These are phyloP conservation scores for Cytospora chrysosperma DNA, from an alignment of 2,329 filamentous ascomycete species.

Conservation along the genomic window DNA sequence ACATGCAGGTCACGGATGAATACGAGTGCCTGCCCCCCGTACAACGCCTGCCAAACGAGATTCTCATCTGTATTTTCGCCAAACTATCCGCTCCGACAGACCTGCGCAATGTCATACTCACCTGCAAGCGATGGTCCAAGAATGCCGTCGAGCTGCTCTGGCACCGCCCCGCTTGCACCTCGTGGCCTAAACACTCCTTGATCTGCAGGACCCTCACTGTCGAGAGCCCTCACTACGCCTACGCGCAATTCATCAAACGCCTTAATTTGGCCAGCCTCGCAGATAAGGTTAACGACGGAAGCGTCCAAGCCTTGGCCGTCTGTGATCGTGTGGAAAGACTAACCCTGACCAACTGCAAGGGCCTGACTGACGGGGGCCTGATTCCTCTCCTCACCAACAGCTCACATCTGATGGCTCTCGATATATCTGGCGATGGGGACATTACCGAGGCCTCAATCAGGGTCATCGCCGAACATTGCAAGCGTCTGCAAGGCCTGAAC, in stretches of 20 bases:
- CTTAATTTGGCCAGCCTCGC: slow-evolving; percentile 83
- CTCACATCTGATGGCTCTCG: slow-evolving; percentile 78
- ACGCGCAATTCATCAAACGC: slow-evolving; percentile 86
- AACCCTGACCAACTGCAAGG: slow-evolving; percentile 85
- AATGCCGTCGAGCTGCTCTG: slow-evolving; percentile 92
- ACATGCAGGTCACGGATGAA: slow-evolving; percentile 68
- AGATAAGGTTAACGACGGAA: slow-evolving; percentile 80
- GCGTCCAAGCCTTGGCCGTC: slow-evolving; percentile 73
- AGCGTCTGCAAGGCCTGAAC: slow-evolving; percentile 86
- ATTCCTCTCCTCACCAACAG: slow-evolving; percentile 78
- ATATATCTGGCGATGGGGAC: slow-evolving; percentile 81
- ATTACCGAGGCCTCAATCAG: slow-evolving; percentile 81
- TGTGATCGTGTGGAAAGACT: slow-evolving; percentile 92
- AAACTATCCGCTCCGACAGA: slow-evolving; percentile 76
- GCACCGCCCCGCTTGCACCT: slow-evolving; percentile 90
- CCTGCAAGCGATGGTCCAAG: slow-evolving; percentile 90
- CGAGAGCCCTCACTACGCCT: slow-evolving; percentile 78
- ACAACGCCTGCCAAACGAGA: slow-evolving; percentile 84
- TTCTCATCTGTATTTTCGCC: slow-evolving; percentile 88
- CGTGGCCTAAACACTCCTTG: slow-evolving; percentile 75
- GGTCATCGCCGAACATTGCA: slow-evolving; percentile 77
- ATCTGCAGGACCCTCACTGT: slow-evolving; percentile 78
- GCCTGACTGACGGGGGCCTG: slow-evolving; percentile 80
- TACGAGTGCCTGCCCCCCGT: slow-evolving; percentile 73
- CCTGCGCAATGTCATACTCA: slow-evolving; percentile 83